Conservation (phyloP, 2,329 filamentous ascomycete genomes). For the Fusarium graminum region DNA sequence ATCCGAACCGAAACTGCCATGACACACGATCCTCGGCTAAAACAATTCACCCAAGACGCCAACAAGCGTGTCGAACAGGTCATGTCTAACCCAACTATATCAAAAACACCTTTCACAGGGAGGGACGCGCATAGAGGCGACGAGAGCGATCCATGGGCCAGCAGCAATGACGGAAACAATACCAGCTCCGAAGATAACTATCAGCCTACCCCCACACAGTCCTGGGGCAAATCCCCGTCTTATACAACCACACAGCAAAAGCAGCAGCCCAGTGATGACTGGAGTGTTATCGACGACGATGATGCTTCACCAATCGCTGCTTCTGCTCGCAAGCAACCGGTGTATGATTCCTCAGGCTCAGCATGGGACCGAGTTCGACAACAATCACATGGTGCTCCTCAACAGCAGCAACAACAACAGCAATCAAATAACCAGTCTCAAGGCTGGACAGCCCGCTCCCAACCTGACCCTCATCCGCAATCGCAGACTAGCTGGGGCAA, state of each 20-base stretch:
- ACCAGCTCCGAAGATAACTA: constrained; percentile 7
- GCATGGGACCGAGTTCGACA: constrained; percentile 62
- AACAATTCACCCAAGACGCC: constrained; percentile 46
- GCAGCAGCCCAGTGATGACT: constrained; percentile 33
- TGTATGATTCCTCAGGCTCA: constrained; percentile 48
- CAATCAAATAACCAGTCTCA: constrained; percentile 37
- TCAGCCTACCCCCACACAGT: constrained; percentile 4
- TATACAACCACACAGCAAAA: constrained; percentile 20
- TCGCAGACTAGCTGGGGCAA: constrained; percentile 46
- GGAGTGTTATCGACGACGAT: constrained; percentile 52
- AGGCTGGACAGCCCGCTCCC: constrained; percentile 31
- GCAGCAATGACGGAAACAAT: constrained; percentile 11
- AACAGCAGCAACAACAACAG: constrained; percentile 44
- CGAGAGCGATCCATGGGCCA: constrained; percentile 23
- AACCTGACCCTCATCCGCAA: constrained; percentile 26
- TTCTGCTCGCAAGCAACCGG: constrained; percentile 45
- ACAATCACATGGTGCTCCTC: constrained; percentile 40
- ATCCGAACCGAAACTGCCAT: constrained; percentile 43
- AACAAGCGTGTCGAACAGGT: constrained; percentile 43
- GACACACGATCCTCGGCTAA: constrained; percentile 40
- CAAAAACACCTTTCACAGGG: constrained; percentile 22
- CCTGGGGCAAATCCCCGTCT: constrained; percentile 20
- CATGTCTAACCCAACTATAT: constrained; percentile 31
- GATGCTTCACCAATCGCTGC: constrained; percentile 61
- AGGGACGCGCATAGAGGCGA: constrained; percentile 16